Conservation (phyloP, 768 basidiomycete genomes). For the Boletus pseudopeckii region DNA sequence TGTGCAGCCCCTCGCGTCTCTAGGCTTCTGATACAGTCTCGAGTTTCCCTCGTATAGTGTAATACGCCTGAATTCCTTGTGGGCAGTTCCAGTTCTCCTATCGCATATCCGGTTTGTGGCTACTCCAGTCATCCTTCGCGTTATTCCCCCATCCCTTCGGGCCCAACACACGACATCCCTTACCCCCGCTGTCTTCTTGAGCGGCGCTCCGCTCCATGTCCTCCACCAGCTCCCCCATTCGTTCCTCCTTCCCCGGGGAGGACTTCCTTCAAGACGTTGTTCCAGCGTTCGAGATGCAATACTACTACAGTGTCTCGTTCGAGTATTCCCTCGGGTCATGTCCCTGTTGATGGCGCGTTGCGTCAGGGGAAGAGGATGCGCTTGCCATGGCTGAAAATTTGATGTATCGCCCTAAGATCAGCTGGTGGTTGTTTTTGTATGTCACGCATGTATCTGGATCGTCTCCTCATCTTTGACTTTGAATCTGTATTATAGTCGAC, state of each 20-base stretch:
- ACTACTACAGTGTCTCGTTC: conserved; percentile 14
- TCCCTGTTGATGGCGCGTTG: conserved; percentile 19
- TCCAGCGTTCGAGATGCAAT: conserved; percentile 29
- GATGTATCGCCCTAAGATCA: conserved; percentile 12
- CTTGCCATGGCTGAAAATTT: conserved; percentile 32
- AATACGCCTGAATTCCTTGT: conserved; percentile 31
- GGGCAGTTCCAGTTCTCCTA: conserved; percentile 30
- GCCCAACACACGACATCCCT: conserved; percentile 5
- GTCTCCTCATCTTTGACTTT: conserved; percentile 6
- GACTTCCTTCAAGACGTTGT: conserved; percentile 24
- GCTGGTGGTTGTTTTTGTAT: conserved; percentile 17
- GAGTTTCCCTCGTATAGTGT: conserved; percentile 5
- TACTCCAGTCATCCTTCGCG: conserved; percentile 28
- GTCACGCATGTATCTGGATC: conserved; percentile 20
- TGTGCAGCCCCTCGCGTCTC: background rate
- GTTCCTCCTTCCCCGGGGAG: conserved; percentile 15
- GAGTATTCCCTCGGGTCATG: conserved; percentile 14
- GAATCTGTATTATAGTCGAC: conserved; percentile 7
- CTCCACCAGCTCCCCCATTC: conserved; percentile 9
- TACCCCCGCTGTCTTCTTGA: conserved; percentile 7
- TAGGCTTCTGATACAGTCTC: background rate
- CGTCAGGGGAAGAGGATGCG: conserved; percentile 29
- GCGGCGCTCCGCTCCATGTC: conserved; percentile 20
- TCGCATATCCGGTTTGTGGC: conserved; percentile 30
- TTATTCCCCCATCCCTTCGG: background rate